Conservation (phyloP, 2,329 filamentous ascomycete species). For the Aspergillus phoenicis region DNA sequence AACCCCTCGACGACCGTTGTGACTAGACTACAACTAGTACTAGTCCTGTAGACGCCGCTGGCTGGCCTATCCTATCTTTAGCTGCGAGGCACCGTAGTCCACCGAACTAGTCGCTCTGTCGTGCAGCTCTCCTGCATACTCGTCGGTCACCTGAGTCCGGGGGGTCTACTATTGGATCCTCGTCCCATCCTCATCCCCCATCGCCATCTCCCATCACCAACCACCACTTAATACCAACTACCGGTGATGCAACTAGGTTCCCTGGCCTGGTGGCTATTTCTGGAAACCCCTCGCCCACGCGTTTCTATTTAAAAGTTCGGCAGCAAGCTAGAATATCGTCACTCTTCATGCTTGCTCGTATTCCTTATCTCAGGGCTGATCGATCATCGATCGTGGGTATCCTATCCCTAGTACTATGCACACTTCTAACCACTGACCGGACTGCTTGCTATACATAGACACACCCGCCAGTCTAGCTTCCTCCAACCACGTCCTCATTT, state of each 20-base stretch:
- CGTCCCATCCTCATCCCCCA: neutral
- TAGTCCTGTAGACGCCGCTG: neutral
- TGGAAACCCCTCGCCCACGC: neutral
- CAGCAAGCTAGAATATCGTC: neutral
- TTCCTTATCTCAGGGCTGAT: neutral
- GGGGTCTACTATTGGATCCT: neutral
- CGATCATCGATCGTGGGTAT: neutral
- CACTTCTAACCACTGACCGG: neutral
- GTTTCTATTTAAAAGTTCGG: neutral
- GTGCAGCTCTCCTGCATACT: slow-evolving; percentile 14
- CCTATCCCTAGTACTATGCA: neutral
- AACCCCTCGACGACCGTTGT: slow-evolving; percentile 3
- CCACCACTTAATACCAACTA: no score
- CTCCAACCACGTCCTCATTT: neutral
- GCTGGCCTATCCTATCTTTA: slow-evolving; percentile 9
- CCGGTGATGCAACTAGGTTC: neutral
- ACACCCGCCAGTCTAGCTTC: slow-evolving; percentile 1
- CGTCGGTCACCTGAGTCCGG: slow-evolving; percentile 15
- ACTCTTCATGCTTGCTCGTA: neutral
- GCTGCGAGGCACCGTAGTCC: neutral
- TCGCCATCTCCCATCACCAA: no score
- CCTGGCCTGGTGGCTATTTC: neutral
- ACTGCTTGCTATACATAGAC: slow-evolving; percentile 10
- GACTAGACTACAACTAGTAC: neutral
- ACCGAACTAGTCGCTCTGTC: neutral